Base-by-base conservation (phyloP, 1,284 basidiomycete species). In the Cryptococcus sp. region DNA sequence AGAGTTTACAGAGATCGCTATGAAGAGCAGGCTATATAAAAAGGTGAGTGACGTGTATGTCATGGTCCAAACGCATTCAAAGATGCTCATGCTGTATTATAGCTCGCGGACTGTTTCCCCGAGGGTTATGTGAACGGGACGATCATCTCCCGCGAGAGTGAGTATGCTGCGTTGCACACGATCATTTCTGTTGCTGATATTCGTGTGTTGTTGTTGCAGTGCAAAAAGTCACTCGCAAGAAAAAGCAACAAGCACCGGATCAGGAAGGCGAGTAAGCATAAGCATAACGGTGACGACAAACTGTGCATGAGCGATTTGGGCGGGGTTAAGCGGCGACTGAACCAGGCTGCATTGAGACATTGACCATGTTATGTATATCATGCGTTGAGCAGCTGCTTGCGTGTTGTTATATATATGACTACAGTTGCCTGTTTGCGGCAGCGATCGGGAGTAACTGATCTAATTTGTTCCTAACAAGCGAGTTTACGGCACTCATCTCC, bases 71-170 rank as follows among this genome's bases (percentile, higher is more conserved):
- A 34, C 8, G 26, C 37, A 23, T 13, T 19, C 25, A 15, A 2
- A 8, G 34, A 40, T 26, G 46, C n/a, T 3, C 17, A n/a, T 40
- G 46, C 49, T 49, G 2, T 50, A 7, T 17, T 3, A 13, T 53
- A 71, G 73, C 66, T 77, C 25, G 55, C 64, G 23, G 68, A 68
- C 20, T 56, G 65, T 22, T 78, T 75, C 70, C 76, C 76, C 3
- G 69, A 70, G 23, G 74, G 73, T 20, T 76, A 62, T 54, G 70
- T 68, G 66, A 66, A 55, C 16, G 65, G 48, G n/a, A 57, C 44
- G 4, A 47, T 57, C 10, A 58, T 74, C 8, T 73, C 70, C 11
- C 49, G 70, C 39, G 67, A 73, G 55, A 66, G 73, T 74, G 58
- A 67, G 73, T 70, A n/a, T 26, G 29, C 22, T 6, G 19, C 15